These are phyloP conservation scores for Diutina siamensis DNA, from an alignment of 1,139 yeast genomes.

Conservation along the genomic window DNA sequence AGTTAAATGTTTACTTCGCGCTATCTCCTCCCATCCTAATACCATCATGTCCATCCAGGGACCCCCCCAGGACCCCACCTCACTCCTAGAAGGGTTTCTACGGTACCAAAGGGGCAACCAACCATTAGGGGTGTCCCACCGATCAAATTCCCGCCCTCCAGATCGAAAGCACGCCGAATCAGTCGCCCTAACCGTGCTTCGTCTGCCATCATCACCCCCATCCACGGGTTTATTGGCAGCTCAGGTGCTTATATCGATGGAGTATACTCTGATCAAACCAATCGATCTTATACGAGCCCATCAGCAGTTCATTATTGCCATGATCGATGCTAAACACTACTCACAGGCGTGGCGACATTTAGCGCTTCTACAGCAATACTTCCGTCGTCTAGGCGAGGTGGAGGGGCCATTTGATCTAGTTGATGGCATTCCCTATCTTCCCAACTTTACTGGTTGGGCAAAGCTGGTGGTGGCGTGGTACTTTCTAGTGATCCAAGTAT, in stretches of 20 bases:
- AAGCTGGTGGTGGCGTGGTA: slow-evolving; percentile 5
- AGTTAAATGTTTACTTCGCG: no score
- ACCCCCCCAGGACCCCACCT: background rate
- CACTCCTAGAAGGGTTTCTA: background rate
- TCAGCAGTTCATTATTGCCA: background rate
- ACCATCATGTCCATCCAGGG: no score
- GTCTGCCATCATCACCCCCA: background rate
- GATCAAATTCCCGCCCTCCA: background rate
- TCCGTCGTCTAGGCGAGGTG: background rate
- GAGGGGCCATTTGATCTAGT: background rate
- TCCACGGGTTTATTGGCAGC: background rate
- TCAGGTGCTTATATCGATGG: background rate
- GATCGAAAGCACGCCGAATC: background rate
- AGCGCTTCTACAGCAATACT: background rate
- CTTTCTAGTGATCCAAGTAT: background rate
- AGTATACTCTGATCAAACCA: background rate
- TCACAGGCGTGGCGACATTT: background rate
- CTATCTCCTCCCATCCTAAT: no score
- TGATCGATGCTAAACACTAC: background rate
- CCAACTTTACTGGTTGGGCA: background rate
- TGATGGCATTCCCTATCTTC: background rate
- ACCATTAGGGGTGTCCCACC: background rate
- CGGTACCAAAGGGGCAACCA: background rate
- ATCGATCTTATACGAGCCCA: background rate
- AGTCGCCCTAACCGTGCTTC: background rate